Evolutionary conservation across 2,329 filamentous ascomycete species (phyloP).

Genomic region (Trichoderma brevicompactum): DNA sequence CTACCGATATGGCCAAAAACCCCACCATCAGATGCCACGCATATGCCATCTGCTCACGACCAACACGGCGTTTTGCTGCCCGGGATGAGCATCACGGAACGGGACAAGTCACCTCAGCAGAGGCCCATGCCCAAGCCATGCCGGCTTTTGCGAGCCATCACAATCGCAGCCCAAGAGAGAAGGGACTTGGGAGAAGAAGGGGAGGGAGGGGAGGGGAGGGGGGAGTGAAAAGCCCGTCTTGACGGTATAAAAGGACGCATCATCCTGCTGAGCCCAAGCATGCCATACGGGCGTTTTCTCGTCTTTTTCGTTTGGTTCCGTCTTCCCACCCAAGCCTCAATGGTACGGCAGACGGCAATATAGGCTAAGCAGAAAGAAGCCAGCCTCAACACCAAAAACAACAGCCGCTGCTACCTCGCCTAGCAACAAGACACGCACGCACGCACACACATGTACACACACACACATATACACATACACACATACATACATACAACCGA

Average conservation of each 20-base stretch:
- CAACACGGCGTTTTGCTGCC: conserved; percentile 21
- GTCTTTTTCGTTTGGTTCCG: background rate
- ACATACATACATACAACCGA: conserved; percentile 13
- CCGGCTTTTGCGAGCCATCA: conserved; percentile 23
- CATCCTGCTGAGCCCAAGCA: background rate
- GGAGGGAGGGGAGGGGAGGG: no score
- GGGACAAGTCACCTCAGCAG: conserved; percentile 15
- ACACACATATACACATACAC: conserved; percentile 3
- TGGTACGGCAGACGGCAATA: conserved; percentile 4
- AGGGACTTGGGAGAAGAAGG: background rate
- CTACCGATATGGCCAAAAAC: conserved; percentile 27
- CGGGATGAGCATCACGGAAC: conserved; percentile 9
- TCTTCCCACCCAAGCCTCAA: background rate
- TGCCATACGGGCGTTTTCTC: background rate
- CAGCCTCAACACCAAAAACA: conserved; percentile 1
- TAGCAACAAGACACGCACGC: background rate
- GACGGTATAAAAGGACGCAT: conserved; percentile 25
- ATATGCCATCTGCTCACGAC: conserved; percentile 26
- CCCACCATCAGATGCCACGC: conserved; percentile 28
- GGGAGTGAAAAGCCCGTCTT: background rate
- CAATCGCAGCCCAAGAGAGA: conserved; percentile 16
- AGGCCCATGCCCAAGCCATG: conserved; percentile 7
- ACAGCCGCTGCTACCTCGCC: background rate
- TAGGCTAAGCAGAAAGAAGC: background rate
- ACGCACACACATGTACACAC: conserved; percentile 1